Base-by-base conservation (phyloP, 805 yeast species). In the Suhomyces canberraensis region DNA sequence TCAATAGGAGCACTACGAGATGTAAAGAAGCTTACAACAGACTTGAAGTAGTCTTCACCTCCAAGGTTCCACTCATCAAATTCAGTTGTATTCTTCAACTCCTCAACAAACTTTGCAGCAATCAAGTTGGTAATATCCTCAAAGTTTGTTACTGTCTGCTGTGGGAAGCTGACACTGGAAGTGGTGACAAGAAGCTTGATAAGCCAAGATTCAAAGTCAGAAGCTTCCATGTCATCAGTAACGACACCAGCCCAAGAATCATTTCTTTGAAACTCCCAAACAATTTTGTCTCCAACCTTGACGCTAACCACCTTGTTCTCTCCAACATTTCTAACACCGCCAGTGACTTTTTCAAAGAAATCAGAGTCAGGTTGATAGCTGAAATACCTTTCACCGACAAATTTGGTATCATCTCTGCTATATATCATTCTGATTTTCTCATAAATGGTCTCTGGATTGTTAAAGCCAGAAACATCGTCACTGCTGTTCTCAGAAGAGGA, bases 61-160 rank as follows among this genome's bases (percentile, higher is more conserved):
- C 64, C 66, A 6, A 47, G 43, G 8, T 60, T 61, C 83, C 83
- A 78, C 48, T 69, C 56, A 48, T 78, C 83, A 35, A 60, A 48
- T 3, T 46, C 46, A 4, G 71, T 66, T 2, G 74, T 63, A 46
- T 77, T 74, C 46, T 73, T 75, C 54, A 78, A 54, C 15, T 61
- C 57, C 0, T 49, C 44, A n/a, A 64, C 78, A 48, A 78, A 78
- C 33, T 58, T 64, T 11, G 67, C 61, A 13, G 78, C 47, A 34
- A 66, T 50, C 3, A 44, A 16, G n/a, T 44, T 42, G 3, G 60
- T 42, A 4, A 24, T 25, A 4, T 25, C 25, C 8, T 33, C 45
- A n/a, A n/a, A n/a, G 33, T 34, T 31, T 13, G 37, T 39, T 14
- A 16, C 33, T 13, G 19, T 30, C 11, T 29, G 13, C 21, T 30